These are phyloP conservation scores for Novymonas esmeraldas DNA, from an alignment of 208 protist species.

Conservation along the genomic window DNA sequence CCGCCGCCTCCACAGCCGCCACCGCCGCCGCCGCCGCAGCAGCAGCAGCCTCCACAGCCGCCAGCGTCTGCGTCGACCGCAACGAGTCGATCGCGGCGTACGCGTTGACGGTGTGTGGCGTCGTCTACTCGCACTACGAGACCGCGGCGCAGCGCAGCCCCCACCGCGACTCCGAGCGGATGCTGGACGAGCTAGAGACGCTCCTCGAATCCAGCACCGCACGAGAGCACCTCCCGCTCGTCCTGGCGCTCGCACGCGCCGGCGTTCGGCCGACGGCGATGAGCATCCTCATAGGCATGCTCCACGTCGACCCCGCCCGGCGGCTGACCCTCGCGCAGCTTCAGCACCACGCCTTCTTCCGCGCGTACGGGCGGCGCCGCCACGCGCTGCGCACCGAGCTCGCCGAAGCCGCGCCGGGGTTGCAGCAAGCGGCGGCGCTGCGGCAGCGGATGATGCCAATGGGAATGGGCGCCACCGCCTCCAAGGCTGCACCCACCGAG, in stretches of 20 bases:
- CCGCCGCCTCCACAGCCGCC: too few species aligned
- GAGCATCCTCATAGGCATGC: slow-evolving; percentile 31
- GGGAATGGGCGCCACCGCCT: slow-evolving; percentile 12
- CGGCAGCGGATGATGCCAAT: slow-evolving; percentile 11
- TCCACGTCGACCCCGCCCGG: slow-evolving; percentile 33
- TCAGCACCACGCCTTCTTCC: slow-evolving; percentile 27
- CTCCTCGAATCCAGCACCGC: slow-evolving; percentile 13
- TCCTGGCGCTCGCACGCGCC: slow-evolving; percentile 22
- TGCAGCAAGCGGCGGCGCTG: slow-evolving; percentile 7
- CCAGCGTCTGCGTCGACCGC: too few species aligned
- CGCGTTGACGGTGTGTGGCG: slow-evolving; percentile 6
- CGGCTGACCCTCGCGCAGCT: slow-evolving; percentile 41
- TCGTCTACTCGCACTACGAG: slow-evolving; percentile 16
- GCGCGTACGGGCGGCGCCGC: slow-evolving; percentile 19
- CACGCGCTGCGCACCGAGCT: slow-evolving; percentile 13
- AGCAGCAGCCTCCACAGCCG: too few species aligned
- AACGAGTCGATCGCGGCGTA: slow-evolving; percentile 1
- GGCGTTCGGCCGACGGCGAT: slow-evolving; percentile 10
- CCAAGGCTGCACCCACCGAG: not conserved
- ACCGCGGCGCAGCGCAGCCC: not conserved
- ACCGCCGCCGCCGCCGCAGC: too few species aligned
- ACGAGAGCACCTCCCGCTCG: slow-evolving; percentile 13
- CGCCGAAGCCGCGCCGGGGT: slow-evolving; percentile 2
- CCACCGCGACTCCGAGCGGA: not conserved
- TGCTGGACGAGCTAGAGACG: slow-evolving; percentile 6